These are phyloP conservation scores for Mariannaea sp. DNA, from an alignment of 2,329 filamentous ascomycete genomes.

Conservation along the genomic window DNA sequence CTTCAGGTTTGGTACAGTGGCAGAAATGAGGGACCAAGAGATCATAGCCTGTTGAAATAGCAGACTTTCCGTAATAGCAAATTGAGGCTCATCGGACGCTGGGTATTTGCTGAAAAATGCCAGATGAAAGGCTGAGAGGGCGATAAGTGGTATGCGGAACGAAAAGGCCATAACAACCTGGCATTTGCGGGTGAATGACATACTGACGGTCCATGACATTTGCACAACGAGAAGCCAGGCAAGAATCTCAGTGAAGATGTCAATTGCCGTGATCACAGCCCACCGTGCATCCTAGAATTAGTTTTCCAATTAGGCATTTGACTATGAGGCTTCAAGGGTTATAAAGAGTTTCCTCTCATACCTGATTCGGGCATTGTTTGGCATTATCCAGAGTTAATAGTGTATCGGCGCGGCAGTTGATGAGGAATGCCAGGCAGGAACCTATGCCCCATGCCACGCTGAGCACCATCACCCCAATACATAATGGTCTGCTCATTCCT, in stretches of 20 bases:
- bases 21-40: conserved; percentile 28
- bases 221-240: conserved; percentile 22
- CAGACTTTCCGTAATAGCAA: conserved; percentile 22
- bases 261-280: conserved; percentile 20
- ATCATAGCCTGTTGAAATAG: conserved; percentile 28
- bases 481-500: conserved; percentile 20
- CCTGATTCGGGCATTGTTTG: conserved; percentile 24
- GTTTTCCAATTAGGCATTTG: neutral
- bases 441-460: conserved; percentile 20
- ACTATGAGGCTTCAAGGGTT: neutral
- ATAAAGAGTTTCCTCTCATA: neutral
- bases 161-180: conserved; percentile 28
- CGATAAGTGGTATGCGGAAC: conserved; percentile 30
- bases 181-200: conserved; percentile 21
- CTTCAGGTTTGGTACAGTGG: conserved; percentile 28
- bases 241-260: conserved; percentile 21
- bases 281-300: conserved; percentile 18
- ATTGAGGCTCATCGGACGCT: conserved; percentile 22
- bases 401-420: conserved; percentile 11
- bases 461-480: conserved; percentile 18
- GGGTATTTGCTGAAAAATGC: conserved; percentile 11
- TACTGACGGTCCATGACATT: conserved; percentile 24
- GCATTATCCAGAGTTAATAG: conserved; percentile 15
- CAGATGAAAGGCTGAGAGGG: conserved; percentile 24
- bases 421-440: conserved; percentile 16